phyloP scores from a whole-genome alignment of 768 basidiomycete species.

The Trametes cinnabarina region DNA sequence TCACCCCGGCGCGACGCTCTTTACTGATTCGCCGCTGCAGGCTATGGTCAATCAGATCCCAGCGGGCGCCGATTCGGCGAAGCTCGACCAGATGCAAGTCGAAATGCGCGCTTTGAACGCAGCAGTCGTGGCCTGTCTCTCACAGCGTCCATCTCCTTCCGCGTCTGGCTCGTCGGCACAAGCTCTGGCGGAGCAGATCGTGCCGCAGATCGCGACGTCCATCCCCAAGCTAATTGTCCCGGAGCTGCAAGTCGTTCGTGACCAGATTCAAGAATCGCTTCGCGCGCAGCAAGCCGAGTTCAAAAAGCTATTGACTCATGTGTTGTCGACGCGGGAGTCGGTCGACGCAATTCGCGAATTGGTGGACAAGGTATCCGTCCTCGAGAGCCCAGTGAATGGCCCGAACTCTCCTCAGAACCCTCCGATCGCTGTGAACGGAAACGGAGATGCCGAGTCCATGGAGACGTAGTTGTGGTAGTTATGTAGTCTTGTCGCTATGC shows the following conservation, averaged over 20 bases:
- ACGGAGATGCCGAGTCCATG: neutral
- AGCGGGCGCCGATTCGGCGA: conserved; percentile 1
- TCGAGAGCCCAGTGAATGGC: neutral
- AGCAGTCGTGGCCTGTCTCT: conserved; percentile 8
- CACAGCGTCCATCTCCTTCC: neutral
- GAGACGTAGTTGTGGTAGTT: neutral
- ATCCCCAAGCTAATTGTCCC: conserved; percentile 6
- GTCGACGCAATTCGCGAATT: conserved; percentile 3
- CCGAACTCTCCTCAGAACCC: neutral
- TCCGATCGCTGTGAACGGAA: neutral
- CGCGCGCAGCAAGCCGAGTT: conserved; percentile 6
- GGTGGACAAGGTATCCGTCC: neutral
- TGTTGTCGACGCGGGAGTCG: conserved; percentile 8
- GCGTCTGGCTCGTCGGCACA: neutral
- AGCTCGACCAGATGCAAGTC: conserved; percentile 10
- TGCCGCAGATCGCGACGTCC: conserved; percentile 3
- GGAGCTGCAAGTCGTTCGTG: conserved; percentile 1
- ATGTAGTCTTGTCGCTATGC: neutral
- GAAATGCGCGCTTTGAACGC: conserved; percentile 18
- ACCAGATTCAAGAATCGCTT: conserved; percentile 7
- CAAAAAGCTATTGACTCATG: conserved; percentile 1
- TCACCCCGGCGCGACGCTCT: neutral
- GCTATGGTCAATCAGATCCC: conserved; percentile 1
- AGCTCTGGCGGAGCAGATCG: neutral
- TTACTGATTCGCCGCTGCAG: neutral